Percentiles rank a stretch among this genome's conserved stretches.
Conservation (phyloP, 225 moss, liverwort and hornwort genomes). For the Rhytidiadelphus loreus region DNA sequence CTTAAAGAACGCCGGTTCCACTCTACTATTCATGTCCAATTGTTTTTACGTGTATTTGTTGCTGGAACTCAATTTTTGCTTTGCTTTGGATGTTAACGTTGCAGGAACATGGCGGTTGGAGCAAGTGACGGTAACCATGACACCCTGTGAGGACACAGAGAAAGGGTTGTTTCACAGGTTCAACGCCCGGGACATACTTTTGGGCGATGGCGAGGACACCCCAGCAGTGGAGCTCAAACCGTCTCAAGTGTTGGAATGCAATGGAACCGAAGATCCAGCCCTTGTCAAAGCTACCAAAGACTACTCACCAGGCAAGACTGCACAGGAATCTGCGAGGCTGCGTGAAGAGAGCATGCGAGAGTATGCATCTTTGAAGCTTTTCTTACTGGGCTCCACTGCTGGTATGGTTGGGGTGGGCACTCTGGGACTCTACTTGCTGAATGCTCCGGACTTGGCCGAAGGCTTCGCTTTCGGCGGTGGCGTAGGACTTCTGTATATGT, state of each 20-base stretch:
- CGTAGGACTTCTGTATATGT: conserved; percentile 58
- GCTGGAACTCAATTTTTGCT: background rate
- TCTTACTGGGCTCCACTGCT: conserved; percentile 53
- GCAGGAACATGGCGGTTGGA: conserved; percentile 67
- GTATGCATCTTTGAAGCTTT: conserved; percentile 55
- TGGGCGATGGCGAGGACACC: conserved; percentile 57
- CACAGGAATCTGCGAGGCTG: conserved; percentile 18
- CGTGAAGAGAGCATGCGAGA: conserved; percentile 69
- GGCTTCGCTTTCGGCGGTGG: conserved; percentile 69
- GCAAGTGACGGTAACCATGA: conserved; percentile 41
- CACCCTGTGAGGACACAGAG: conserved; percentile 2
- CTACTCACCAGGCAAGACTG: background rate
- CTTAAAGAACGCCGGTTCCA: background rate
- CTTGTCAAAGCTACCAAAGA: background rate
- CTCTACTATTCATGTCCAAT: background rate
- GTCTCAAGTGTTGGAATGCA: conserved; percentile 33
- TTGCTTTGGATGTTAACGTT: background rate
- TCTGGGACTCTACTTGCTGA: conserved; percentile 35
- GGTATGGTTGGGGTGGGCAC: conserved; percentile 64
- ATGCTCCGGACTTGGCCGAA: conserved; percentile 45
- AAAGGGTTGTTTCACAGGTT: conserved; percentile 51
- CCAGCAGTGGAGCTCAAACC: conserved; percentile 65
- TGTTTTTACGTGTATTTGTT: background rate
- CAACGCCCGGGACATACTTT: conserved; percentile 31
- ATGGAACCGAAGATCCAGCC: conserved; percentile 17